Base-by-base conservation (phyloP, 371 early-diverging fungal species). In the Rhizomucor pusillus region DNA sequence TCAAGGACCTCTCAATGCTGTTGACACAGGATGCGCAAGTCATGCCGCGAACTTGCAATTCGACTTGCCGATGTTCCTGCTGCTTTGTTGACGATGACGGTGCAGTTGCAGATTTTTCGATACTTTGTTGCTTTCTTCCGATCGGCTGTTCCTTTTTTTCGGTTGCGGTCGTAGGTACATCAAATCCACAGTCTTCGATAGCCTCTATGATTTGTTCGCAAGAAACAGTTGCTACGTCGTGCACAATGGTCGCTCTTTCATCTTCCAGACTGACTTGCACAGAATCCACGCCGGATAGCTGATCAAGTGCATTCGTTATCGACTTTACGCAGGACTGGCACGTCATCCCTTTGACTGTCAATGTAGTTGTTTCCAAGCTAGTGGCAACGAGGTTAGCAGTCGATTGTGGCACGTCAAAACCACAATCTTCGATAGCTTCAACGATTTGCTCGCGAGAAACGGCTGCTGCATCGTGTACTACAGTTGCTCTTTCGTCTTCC, bases 1-100 rank as follows among this genome's bases (percentile, higher is more conserved):
- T 50, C 40, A 91, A 63, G 4, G 78, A 72, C 16, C 70, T 66
- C 59, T 93, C 91, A 29, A 94, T 89, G n/a, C 84, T 74, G 37
- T 79, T 81, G 7, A 94, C 92, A 65, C 94, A 94, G 1, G 89
- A 86, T 23, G 52, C 84, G 68, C 94, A 94, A 18, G 93, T 91
- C 94, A 94, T 93, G 6, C 94, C 95, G 37, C 29, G 29, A 29
- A 29, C 29, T 29, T 52, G 60, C 40, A 69, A 62, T 46, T 71
- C 62, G 29, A 74, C 47, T 47, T 61, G 60, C 18, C 46, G 13
- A 4, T n/a, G 33, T 11, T 13, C 22, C 35, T 1, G 43, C 54
- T 11, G 20, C 54, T 19, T 25, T 16, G 46, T 7, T 37, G 39
- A 24, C 40, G 34, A 23, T 43, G 19, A 39, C 3, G 37, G 44